Conservation (phyloP, 768 basidiomycete genomes). For the Tulasnella sp. region DNA sequence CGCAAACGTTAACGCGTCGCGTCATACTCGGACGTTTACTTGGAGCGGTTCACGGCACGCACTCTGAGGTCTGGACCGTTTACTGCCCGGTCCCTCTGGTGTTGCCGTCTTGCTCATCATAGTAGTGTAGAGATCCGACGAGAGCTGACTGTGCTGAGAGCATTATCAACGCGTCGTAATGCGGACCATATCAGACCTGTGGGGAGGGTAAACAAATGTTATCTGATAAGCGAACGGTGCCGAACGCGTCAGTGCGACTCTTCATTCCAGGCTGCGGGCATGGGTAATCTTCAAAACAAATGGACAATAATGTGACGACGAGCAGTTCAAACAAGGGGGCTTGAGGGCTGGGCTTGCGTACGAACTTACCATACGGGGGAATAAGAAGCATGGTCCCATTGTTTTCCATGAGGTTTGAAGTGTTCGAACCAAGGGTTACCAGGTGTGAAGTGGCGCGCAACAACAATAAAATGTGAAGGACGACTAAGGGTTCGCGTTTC, state of each 20-base stretch:
- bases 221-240: conserved; percentile 17
- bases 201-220: background rate
- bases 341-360: background rate
- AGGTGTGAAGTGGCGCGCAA: background rate
- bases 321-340: background rate
- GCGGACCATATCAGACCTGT: background rate
- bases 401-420: background rate
- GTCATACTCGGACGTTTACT: background rate
- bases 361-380: conserved; percentile 2
- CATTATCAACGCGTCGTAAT: background rate
- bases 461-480: conserved; percentile 17
- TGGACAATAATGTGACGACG: conserved; percentile 15
- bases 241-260: background rate
- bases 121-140: background rate
- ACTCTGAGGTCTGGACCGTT: background rate
- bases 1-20: background rate
- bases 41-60: background rate
- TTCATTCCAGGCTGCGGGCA: background rate
- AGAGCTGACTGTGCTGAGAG: background rate
- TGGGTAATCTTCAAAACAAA: conserved; percentile 13
- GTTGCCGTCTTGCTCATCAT: conserved; percentile 16
- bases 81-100: background rate
- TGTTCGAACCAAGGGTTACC: background rate
- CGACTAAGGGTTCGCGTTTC: background rate
- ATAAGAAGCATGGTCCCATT: background rate